These are phyloP conservation scores for Crotalaria pallida DNA, from an alignment of 306 rosid species.

Conservation along the genomic window DNA sequence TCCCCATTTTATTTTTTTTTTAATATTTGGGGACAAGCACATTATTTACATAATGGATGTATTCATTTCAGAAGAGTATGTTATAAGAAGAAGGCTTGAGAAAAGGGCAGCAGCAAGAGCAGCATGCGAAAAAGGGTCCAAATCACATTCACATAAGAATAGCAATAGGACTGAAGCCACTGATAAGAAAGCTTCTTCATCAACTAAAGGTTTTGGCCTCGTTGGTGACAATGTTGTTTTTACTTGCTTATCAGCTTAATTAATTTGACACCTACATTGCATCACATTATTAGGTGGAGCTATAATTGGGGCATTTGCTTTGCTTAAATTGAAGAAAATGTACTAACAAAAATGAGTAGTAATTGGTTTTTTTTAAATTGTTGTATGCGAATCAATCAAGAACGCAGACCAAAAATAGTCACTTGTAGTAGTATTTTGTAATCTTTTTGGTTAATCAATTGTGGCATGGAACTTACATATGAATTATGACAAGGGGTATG, in stretches of 20 bases:
- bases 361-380: background rate
- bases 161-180: background rate
- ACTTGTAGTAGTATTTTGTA: no score
- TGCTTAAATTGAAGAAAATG: background rate
- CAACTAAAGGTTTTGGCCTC: background rate
- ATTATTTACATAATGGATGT: conserved; percentile 41
- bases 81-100: conserved; percentile 44
- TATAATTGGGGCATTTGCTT: no score
- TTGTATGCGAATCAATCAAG: background rate
- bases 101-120: conserved; percentile 18
- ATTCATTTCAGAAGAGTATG: conserved; percentile 57
- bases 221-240: conserved; percentile 19
- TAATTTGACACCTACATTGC: background rate
- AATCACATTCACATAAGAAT: background rate
- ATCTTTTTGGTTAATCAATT: no score
- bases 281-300: background rate
- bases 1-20: background rate
- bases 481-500: no score
- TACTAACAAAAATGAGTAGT: background rate
- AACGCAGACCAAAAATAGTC: no score
- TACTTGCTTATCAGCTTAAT: conserved; percentile 39
- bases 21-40: background rate
- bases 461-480: no score
- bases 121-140: background rate
- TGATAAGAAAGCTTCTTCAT: background rate